These are phyloP conservation scores for Paracorniculantispora psalliotae DNA, from an alignment of 2,329 filamentous ascomycete species.

Conservation along the genomic window DNA sequence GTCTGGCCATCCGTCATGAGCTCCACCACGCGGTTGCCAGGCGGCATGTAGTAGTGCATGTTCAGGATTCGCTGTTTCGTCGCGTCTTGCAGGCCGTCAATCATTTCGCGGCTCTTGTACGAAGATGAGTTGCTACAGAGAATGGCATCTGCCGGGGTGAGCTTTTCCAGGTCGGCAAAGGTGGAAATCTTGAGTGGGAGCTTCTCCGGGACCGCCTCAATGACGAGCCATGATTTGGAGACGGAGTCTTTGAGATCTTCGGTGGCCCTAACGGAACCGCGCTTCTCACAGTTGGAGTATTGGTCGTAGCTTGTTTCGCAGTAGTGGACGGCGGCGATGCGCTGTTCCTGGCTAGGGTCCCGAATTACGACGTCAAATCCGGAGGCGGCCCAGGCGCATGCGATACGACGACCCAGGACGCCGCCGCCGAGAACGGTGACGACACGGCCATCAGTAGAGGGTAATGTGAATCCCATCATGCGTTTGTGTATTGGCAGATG, in stretches of 20 bases:
- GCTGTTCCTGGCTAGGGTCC: constrained; percentile 35
- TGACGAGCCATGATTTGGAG: constrained; percentile 45
- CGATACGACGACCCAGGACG: constrained; percentile 39
- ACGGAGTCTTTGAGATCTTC: constrained; percentile 36
- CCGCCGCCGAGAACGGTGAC: constrained; percentile 37
- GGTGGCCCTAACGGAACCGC: constrained; percentile 28
- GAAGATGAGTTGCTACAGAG: constrained; percentile 48
- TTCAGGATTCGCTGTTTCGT: constrained; percentile 40
- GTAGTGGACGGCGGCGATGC: constrained; percentile 34
- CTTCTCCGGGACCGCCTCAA: constrained; percentile 49
- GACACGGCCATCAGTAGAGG: constrained; percentile 23
- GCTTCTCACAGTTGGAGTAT: constrained; percentile 21
- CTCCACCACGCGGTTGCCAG: constrained; percentile 41
- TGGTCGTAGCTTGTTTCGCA: constrained; percentile 30
- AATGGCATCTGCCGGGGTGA: constrained; percentile 41
- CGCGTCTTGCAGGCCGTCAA: constrained; percentile 34
- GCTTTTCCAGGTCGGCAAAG: constrained; percentile 41
- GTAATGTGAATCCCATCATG: constrained; percentile 20
- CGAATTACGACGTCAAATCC: constrained; percentile 39
- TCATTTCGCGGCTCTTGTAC: constrained; percentile 45
- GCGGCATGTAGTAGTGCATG: constrained; percentile 49
- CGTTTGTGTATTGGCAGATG: not conserved
- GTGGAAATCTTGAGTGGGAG: constrained; percentile 43
- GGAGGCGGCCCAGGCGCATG: constrained; percentile 34
- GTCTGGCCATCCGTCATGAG: constrained; percentile 49